phyloP scores from a whole-genome alignment of 1,284 basidiomycete species.

The Boletus semigastroideus region DNA sequence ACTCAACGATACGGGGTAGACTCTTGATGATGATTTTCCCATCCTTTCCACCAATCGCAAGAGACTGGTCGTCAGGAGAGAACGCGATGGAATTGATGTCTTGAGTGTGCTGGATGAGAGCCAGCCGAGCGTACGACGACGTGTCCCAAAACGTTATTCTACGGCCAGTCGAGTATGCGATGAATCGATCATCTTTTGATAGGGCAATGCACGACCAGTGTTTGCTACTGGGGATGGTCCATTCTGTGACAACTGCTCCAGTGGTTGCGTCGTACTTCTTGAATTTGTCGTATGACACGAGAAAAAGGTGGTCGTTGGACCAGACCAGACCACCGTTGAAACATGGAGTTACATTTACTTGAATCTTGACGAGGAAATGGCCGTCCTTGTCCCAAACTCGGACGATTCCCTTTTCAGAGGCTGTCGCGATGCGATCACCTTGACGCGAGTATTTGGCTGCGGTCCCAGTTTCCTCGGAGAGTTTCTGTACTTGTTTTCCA shows the following conservation, averaged over 20 bases:
- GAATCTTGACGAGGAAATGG: background rate
- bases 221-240: background rate
- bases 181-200: background rate
- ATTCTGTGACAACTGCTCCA: background rate
- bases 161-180: background rate
- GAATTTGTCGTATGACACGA: background rate
- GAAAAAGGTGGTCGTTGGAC: background rate
- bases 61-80: background rate
- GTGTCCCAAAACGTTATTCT: background rate
- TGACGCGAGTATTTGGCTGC: too few relatives aligned
- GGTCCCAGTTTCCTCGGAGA: too few relatives aligned
- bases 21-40: background rate
- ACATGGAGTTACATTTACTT: background rate
- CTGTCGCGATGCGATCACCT: too few relatives aligned
- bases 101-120: background rate
- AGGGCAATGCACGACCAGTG: background rate
- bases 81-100: background rate
- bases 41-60: background rate
- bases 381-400: background rate
- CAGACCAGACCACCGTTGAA: background rate
- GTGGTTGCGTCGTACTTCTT: background rate
- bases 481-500: too few relatives aligned
- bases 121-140: background rate
- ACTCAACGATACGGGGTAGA: too few relatives aligned
- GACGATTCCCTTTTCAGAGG: background rate